phyloP scores from a whole-genome alignment of 2,329 filamentous ascomycete species.

The Cytospora chrysosperma region DNA sequence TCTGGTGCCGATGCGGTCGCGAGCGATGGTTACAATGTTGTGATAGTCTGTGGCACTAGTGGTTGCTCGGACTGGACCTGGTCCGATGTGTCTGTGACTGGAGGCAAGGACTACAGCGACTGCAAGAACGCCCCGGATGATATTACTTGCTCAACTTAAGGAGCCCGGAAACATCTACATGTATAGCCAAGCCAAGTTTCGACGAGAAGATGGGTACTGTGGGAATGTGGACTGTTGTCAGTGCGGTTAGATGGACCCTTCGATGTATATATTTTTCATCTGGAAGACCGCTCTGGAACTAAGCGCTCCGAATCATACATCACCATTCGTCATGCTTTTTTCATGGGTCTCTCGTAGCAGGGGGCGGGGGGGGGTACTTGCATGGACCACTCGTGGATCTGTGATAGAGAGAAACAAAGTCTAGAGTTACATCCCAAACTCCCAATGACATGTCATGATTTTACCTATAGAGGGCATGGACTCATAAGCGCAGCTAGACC shows the following conservation, averaged over 20 bases:
- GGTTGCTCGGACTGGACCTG: constrained; percentile 24
- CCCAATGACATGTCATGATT: background rate
- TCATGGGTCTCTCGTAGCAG: no score
- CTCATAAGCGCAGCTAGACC: no score
- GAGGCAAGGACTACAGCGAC: constrained; percentile 16
- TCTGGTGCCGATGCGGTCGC: constrained; percentile 15
- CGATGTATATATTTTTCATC: background rate
- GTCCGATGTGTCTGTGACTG: constrained; percentile 16
- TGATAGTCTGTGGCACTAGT: constrained; percentile 17
- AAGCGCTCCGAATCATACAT: background rate
- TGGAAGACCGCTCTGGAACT: no score
- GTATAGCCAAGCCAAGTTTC: background rate
- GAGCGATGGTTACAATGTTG: constrained; percentile 21
- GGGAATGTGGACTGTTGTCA: background rate
- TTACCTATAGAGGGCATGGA: background rate
- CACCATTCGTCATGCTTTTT: background rate
- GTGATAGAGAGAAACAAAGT: no score
- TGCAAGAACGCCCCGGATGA: constrained; percentile 19
- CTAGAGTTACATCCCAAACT: no score
- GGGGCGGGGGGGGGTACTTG: no score
- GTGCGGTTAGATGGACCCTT: background rate
- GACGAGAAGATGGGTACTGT: background rate
- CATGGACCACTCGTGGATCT: no score
- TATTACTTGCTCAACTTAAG: constrained; percentile 3
- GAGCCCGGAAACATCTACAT: no score